Evolutionary conservation across 2,329 filamentous ascomycete species (phyloP).

Genomic region (Bipolaris sorokiniana): DNA sequence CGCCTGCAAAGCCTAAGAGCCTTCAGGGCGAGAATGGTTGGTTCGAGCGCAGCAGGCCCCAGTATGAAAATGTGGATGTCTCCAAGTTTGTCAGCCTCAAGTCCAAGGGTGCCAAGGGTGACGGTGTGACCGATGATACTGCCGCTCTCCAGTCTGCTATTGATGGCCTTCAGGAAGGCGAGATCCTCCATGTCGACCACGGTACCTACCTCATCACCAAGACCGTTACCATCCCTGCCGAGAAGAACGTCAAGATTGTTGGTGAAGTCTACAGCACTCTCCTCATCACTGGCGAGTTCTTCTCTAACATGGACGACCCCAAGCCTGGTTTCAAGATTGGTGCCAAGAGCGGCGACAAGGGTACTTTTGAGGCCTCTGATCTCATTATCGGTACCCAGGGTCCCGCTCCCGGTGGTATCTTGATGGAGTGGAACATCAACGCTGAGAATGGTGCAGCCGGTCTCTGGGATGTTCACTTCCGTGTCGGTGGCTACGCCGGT

Average conservation of each 20-base stretch:
- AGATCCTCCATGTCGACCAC: constrained; percentile 69
- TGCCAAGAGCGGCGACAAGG: constrained; percentile 70
- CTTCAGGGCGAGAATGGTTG: constrained; percentile 73
- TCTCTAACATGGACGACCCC: constrained; percentile 76
- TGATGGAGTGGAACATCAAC: constrained; percentile 89
- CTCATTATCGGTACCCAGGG: constrained; percentile 85
- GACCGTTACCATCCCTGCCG: constrained; percentile 63
- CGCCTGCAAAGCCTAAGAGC: constrained; percentile 66
- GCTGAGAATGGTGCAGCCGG: constrained; percentile 71
- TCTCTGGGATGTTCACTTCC: constrained; percentile 96
- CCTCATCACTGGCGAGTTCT: constrained; percentile 77
- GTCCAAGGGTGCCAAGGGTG: constrained; percentile 80
- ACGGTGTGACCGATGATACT: constrained; percentile 87
- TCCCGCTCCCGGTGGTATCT: constrained; percentile 81
- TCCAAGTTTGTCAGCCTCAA: constrained; percentile 83
- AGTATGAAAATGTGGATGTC: constrained; percentile 74
- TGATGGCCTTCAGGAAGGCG: constrained; percentile 66
- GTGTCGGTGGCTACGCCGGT: constrained; percentile 85
- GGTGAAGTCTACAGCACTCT: constrained; percentile 92
- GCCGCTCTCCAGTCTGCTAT: constrained; percentile 80
- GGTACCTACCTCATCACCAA: constrained; percentile 67
- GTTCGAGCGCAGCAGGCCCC: constrained; percentile 85
- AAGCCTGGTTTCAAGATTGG: constrained; percentile 87
- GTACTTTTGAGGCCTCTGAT: constrained; percentile 85
- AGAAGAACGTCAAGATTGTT: constrained; percentile 80